Base-by-base conservation (phyloP, 192 early-diverging fungal genomes). In the Gaertneriomyces semiglobifer region DNA sequence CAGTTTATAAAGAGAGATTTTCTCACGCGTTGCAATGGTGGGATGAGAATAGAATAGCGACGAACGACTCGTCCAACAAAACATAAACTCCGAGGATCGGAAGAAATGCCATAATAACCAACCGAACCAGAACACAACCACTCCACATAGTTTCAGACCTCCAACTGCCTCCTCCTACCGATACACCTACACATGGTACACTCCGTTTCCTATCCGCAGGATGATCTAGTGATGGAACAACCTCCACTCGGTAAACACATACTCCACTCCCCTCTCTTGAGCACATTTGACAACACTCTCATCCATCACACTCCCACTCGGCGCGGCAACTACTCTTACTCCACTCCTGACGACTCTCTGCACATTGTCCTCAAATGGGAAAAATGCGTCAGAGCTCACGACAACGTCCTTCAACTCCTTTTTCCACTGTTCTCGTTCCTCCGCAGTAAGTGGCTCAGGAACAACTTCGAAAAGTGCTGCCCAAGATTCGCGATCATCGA, bases 321-420 rank as follows among this genome's bases (percentile, higher is more conserved):
- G 93, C 20, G 93, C 94, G 63, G 93, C 95, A 68, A 98, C 82
- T 66, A 81, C 92, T 65, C 82, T 77, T 62, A 93, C 96, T 64
- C 96, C 96, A 25, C 88, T 88, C 75, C 87, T 78, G 43, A 81
- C 79, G 33, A 87, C 95, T 52, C 96, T 81, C 68, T 93, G 88
- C 53, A 98, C 80, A 69, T 95, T 98, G 80, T 98, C 96, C 5
- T 89, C 81, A 86, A 98, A 98, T 63, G 96, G 96, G 91, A 98
- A 98, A 87, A 98, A 98, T 33, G 96, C 96, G 74, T 98, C 96
- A n/a, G 92, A 94, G 4, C 90, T 86, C 14, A 98, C 77, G 8
- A 92, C 91, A 18, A 98, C 88, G 61, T 83, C 90, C 12, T 57
- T 74, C 46, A 93, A 78, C 65, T 82, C 57, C 51, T 77, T 72